phyloP scores from a whole-genome alignment of 2,329 filamentous ascomycete species.

The Lojkania enalia region DNA sequence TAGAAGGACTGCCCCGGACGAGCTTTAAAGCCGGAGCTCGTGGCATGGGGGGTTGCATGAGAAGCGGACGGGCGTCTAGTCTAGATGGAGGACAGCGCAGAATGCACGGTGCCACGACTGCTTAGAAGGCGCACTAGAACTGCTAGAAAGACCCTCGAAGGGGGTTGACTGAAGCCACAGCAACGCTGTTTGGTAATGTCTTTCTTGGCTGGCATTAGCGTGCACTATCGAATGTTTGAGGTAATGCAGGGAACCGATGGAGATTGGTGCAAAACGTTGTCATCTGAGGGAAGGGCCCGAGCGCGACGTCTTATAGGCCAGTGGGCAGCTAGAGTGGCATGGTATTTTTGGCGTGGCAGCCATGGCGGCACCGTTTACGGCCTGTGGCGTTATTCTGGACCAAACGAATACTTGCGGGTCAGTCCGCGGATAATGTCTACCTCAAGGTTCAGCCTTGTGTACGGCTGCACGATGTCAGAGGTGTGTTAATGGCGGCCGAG shows the following conservation, averaged over 20 bases:
- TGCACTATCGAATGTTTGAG: not conserved
- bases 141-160: constrained; percentile 8
- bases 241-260: not conserved
- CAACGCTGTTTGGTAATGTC: constrained; percentile 3
- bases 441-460: constrained; percentile 8
- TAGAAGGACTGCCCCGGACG: constrained; percentile 7
- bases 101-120: not conserved
- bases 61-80: not conserved
- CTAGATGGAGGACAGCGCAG: not conserved
- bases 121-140: constrained; percentile 4
- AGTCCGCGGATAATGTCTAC: constrained; percentile 1
- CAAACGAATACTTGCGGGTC: not conserved
- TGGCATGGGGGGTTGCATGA: constrained; percentile 2
- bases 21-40: not conserved
- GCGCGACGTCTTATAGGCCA: constrained; percentile 2
- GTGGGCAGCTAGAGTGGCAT: not conserved
- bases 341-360: constrained; percentile 8
- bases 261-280: constrained; percentile 6
- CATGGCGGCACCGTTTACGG: constrained; percentile 3
- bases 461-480: not conserved
- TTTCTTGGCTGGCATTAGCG: constrained; percentile 1
- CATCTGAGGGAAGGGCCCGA: constrained; percentile 6
- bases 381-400: constrained; percentile 12
- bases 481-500: not conserved
- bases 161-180: not conserved